A percentile compares a stretch with the other conserved stretches of the same genome.
Conservation (phyloP, 495 filamentous ascomycete genomes). For the Acidomyces sp. region DNA sequence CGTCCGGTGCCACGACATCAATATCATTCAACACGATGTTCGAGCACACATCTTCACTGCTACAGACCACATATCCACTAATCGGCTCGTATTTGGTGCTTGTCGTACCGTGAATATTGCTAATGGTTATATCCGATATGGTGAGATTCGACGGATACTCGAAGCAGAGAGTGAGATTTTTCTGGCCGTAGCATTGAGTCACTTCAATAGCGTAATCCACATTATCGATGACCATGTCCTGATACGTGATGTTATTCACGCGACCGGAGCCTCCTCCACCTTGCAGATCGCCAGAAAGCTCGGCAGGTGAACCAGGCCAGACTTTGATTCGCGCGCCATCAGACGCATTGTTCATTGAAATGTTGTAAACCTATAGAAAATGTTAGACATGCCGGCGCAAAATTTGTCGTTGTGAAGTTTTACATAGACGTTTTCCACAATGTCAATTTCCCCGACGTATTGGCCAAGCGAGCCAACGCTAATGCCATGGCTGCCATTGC, state of each 20-base stretch:
- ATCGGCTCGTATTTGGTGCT: constrained; percentile 38
- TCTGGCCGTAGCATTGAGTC: constrained; percentile 54
- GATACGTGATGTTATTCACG: constrained; percentile 44
- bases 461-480: constrained; percentile 57
- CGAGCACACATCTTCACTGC: constrained; percentile 40
- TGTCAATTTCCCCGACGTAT: constrained; percentile 48
- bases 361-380: constrained; percentile 40
- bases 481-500: constrained; percentile 64
- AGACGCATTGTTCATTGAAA: constrained; percentile 51
- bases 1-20: constrained; percentile 39
- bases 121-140: constrained; percentile 30
- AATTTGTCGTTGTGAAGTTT: background rate
- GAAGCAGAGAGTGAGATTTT: constrained; percentile 47
- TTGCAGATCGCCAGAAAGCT: constrained; percentile 43
- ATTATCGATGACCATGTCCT: constrained; percentile 41
- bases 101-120: constrained; percentile 34
- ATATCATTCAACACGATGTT: constrained; percentile 41
- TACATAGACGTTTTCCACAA: constrained; percentile 47
- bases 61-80: constrained; percentile 45
- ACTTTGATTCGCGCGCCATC: constrained; percentile 62
- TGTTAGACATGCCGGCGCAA: background rate
- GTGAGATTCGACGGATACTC: constrained; percentile 45
- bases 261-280: constrained; percentile 46
- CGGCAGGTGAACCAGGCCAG: constrained; percentile 44
- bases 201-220: constrained; percentile 54